Conservation (phyloP, 202 grass and related monocot genomes). For the Panicum hallii region DNA sequence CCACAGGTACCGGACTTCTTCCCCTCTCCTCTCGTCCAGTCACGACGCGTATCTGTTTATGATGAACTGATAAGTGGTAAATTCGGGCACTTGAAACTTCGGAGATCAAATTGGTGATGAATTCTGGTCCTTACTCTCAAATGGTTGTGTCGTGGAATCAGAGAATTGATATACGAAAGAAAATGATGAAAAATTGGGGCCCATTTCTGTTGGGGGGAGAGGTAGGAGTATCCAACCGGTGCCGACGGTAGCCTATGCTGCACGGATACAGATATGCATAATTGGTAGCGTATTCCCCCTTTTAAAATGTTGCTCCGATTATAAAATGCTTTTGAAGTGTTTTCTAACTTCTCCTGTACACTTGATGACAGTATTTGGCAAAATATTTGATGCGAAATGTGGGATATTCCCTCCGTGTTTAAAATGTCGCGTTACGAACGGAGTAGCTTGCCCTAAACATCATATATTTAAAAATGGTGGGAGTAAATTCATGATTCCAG, state of each 20-base stretch:
- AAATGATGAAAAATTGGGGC: background rate
- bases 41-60: background rate
- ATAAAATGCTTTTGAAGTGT: background rate
- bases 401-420: background rate
- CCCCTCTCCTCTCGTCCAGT: background rate
- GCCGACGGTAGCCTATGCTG: background rate
- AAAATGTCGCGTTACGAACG: background rate
- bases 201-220: background rate
- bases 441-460: too few species aligned
- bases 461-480: background rate
- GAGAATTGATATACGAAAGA: background rate
- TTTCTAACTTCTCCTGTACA: background rate
- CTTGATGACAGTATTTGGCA: background rate
- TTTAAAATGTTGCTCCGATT: background rate
- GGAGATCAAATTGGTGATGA: slow-evolving; percentile 7
- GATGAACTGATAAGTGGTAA: background rate
- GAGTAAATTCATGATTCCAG: background rate
- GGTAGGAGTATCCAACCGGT: background rate
- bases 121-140: background rate
- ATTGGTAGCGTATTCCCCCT: background rate
- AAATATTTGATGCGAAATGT: background rate
- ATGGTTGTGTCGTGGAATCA: background rate
- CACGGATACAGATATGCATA: too few species aligned
- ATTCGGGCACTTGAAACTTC: background rate
- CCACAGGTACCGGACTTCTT: slow-evolving; percentile 43